Evolutionary conservation across 768 basidiomycete genomes (phyloP).

Genomic region (Brasilioporus rufonigricans): DNA sequence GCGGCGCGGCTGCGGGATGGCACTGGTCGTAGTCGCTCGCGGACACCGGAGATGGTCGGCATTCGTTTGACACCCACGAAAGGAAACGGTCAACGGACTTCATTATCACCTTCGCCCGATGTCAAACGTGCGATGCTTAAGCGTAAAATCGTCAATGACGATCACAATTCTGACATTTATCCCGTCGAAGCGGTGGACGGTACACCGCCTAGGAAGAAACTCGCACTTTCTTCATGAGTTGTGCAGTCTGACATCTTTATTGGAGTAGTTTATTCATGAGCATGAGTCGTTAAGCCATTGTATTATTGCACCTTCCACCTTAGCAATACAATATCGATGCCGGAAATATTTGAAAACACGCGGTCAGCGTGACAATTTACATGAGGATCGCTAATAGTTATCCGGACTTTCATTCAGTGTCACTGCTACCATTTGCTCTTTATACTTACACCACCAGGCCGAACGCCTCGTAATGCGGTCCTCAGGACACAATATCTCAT

Average conservation of each 20-base stretch:
- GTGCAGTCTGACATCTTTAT: constrained; percentile 26
- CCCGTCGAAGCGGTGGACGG: constrained; percentile 38
- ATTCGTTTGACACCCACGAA: constrained; percentile 40
- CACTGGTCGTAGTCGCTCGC: constrained; percentile 62
- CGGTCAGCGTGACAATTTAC: no score
- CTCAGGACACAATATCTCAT: neutral
- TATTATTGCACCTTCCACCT: constrained; percentile 22
- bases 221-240: constrained; percentile 44
- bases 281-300: constrained; percentile 24
- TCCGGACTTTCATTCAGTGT: no score
- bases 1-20: constrained; percentile 69
- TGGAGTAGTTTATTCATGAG: constrained; percentile 32
- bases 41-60: constrained; percentile 62
- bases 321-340: constrained; percentile 16
- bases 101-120: constrained; percentile 51
- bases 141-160: constrained; percentile 69
- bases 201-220: constrained; percentile 68
- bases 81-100: constrained; percentile 31
- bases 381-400: no score
- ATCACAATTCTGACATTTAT: constrained; percentile 33
- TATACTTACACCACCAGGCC: no score
- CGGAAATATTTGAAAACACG: neutral
- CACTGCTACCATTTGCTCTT: no score
- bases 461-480: constrained; percentile 2
- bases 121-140: constrained; percentile 59